These are phyloP conservation scores for Penicillium occitanis DNA, from an alignment of 2,329 filamentous ascomycete species.

Conservation along the genomic window DNA sequence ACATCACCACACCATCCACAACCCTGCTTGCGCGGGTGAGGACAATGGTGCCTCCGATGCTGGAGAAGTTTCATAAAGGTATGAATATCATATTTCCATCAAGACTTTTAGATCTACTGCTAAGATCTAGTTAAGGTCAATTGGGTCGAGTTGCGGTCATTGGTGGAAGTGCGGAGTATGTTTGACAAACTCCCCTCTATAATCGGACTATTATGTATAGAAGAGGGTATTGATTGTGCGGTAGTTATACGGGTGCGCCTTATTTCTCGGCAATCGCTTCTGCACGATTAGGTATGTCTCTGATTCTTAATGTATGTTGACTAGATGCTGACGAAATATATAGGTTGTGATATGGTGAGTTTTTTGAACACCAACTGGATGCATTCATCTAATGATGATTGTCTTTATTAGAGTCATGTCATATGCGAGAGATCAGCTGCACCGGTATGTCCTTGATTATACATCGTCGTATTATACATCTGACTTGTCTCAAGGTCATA, in stretches of 20 bases:
- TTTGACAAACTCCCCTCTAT: no score
- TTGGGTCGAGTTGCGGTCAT: slow-evolving; percentile 90
- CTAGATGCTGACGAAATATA: background rate
- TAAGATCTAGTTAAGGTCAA: slow-evolving; percentile 62
- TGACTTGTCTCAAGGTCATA: slow-evolving; percentile 64
- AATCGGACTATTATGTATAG: background rate
- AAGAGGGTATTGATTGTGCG: background rate
- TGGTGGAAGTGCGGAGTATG: slow-evolving; percentile 80
- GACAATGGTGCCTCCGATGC: slow-evolving; percentile 90
- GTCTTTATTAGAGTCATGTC: slow-evolving; percentile 63
- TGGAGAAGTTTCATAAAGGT: slow-evolving; percentile 97
- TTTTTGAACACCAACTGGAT: background rate
- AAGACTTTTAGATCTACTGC: background rate
- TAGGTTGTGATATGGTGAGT: slow-evolving; percentile 73
- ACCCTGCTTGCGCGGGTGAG: slow-evolving; percentile 76
- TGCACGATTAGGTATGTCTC: slow-evolving; percentile 67
- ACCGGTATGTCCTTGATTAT: slow-evolving; percentile 40
- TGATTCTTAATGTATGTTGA: background rate
- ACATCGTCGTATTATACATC: background rate
- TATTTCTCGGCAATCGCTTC: slow-evolving; percentile 99
- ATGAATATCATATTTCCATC: no score
- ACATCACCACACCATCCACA: slow-evolving; percentile 67
- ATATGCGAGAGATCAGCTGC: slow-evolving; percentile 90
- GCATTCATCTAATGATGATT: background rate
- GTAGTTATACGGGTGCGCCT: slow-evolving; percentile 84